phyloP scores from a whole-genome alignment of 176 grass and related monocot species.

The Phoenix dactylifera region DNA sequence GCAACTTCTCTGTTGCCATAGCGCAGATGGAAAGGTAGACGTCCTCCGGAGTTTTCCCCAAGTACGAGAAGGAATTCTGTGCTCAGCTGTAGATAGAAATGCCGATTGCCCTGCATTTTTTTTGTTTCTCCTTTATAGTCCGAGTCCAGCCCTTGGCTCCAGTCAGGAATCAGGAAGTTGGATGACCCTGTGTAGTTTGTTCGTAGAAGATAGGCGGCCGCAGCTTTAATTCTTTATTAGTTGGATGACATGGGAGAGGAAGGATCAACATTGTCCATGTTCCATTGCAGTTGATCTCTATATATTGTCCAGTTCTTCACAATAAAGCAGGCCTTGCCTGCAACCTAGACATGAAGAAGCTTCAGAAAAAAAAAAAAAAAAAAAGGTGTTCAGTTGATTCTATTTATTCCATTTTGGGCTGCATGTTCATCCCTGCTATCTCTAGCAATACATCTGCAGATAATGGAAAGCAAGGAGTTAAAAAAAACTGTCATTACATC shows the following conservation, averaged over 20 bases:
- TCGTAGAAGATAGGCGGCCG: background rate
- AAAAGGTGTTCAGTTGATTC: background rate
- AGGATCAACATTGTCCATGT: slow-evolving; percentile 2
- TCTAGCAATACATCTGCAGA: no score
- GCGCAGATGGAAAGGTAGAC: background rate
- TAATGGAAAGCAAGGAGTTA: no score
- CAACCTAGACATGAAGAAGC: background rate
- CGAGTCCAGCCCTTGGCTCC: background rate
- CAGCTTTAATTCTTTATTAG: slow-evolving; percentile 7
- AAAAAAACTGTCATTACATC: no score
- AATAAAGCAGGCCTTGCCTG: slow-evolving; percentile 3
- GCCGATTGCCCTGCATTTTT: background rate
- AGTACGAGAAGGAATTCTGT: background rate
- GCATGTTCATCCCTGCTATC: background rate
- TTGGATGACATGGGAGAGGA: slow-evolving; percentile 1
- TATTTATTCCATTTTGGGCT: background rate
- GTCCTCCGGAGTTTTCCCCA: background rate
- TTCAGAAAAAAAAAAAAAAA: background rate
- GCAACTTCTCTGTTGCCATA: no score
- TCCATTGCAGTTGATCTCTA: slow-evolving; percentile 6
- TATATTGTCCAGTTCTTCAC: slow-evolving; percentile 14
- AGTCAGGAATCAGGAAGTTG: background rate
- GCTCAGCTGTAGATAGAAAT: slow-evolving; percentile 2
- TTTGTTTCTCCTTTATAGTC: background rate
- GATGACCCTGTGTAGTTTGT: background rate